Conservation (phyloP, 495 filamentous ascomycete genomes). For the Penicillium robsamsonii region DNA sequence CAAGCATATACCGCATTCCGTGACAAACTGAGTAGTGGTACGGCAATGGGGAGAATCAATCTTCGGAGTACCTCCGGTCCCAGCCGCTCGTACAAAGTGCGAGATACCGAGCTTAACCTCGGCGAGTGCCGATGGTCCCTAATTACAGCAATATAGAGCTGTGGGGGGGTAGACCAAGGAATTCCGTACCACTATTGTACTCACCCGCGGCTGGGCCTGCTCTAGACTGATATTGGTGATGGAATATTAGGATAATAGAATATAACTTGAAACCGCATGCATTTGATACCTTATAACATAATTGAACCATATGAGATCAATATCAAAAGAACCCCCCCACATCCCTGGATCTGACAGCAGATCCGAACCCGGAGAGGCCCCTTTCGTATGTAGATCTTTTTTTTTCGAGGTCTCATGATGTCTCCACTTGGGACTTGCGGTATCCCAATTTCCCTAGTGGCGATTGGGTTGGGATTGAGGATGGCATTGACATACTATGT, state of each 20-base stretch:
- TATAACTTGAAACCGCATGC: background rate
- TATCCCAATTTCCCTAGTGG: constrained; percentile 4
- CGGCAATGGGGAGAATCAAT: background rate
- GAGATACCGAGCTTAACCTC: background rate
- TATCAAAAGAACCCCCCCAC: constrained; percentile 4
- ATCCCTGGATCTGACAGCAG: constrained; percentile 25
- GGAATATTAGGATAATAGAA: background rate
- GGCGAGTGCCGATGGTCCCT: background rate
- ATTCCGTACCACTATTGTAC: background rate
- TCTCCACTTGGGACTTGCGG: constrained; percentile 14
- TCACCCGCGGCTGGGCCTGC: background rate
- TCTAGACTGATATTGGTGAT: background rate
- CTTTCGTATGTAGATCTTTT: constrained; percentile 20
- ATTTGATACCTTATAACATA: background rate
- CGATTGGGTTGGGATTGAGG: background rate
- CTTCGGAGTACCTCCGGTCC: constrained; percentile 16
- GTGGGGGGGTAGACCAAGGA: constrained; percentile 1
- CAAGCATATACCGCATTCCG: too few species aligned
- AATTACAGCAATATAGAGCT: background rate
- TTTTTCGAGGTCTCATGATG: constrained; percentile 30
- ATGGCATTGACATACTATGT: background rate
- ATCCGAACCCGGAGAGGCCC: constrained; percentile 9
- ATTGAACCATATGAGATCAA: background rate
- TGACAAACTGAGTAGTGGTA: too few species aligned
- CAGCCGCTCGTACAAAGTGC: background rate